A percentile compares a stretch with the other conserved stretches of the same genome.
These are phyloP conservation scores for Pholiota adiposa DNA, from an alignment of 1,284 basidiomycete species.

Conservation along the genomic window DNA sequence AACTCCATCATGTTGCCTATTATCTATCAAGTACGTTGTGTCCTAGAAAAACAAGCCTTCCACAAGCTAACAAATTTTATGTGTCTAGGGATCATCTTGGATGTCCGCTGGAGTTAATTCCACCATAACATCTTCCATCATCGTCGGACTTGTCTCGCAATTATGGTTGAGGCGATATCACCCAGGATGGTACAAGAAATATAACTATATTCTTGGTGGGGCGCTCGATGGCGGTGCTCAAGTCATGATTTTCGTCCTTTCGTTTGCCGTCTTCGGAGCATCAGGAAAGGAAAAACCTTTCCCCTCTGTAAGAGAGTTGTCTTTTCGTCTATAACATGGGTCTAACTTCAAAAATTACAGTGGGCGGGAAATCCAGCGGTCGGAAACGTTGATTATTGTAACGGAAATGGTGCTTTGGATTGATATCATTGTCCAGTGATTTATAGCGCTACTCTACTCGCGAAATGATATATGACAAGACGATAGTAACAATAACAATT, in stretches of 20 bases:
- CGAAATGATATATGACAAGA: neutral
- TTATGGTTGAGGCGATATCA: constrained; percentile 60
- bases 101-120: constrained; percentile 59
- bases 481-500: neutral
- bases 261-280: constrained; percentile 72
- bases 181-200: constrained; percentile 63
- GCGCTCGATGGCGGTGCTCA: constrained; percentile 73
- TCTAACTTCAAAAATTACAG: constrained; percentile 26
- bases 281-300: constrained; percentile 55
- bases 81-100: constrained; percentile 44
- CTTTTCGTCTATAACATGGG: neutral
- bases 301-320: constrained; percentile 43
- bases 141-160: constrained; percentile 62
- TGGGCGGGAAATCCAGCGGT: constrained; percentile 59
- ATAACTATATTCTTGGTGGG: constrained; percentile 72
- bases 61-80: neutral
- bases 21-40: constrained; percentile 53
- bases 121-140: constrained; percentile 48
- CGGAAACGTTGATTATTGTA: constrained; percentile 63
- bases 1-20: constrained; percentile 56
- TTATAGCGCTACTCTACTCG: neutral
- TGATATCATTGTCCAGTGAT: constrained; percentile 7
- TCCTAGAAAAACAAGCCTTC: no score
- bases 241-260: constrained; percentile 68
- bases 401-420: constrained; percentile 55